Base-by-base conservation (phyloP, 495 filamentous ascomycete species). In the Penicillium canescens region DNA sequence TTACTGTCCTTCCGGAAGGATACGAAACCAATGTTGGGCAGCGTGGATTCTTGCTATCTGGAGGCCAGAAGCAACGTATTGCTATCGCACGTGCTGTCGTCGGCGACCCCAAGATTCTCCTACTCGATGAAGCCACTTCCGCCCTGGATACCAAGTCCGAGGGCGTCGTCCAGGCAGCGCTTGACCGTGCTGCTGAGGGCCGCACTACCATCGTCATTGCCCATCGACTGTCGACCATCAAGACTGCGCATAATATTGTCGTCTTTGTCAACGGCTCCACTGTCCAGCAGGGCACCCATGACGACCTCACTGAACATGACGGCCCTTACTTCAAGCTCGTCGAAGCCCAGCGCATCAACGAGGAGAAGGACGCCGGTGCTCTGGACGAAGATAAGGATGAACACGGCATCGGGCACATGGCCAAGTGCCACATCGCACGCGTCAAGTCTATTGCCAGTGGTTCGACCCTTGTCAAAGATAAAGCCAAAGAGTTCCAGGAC, bases 61-160 rank as follows among this genome's bases (percentile, higher is more conserved):
- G 92, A 63, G 92, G 92, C 31, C 92, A 97, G 72, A 96, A 96
- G 66, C 92, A 97, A 65, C 88, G 92, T 50, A 92, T 96, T 69
- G 82, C 82, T 3, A 87, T 87, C 67, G 92, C 92, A 6, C 82
- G 92, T 57, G 92, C 91, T 16, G 84, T 97, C 50, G 89, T 96
- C 28, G 89, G 84, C 45, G 87, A 97, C 64, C 92, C 92, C 13
- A 92, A 92, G 73, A 89, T 97, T 59, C 78, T 97, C 1, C 74
- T 97, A 3, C 83, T 97, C 9, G 92, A 97, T 61, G 92, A 97
- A 70, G 92, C 93, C 13, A 97, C 92, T 3, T 89, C 86, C 21
- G 91, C 91, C 3, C 78, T 97, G 8, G 92, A 97, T 67, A 95
- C 92, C 38, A 91, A 90, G 63, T 90, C 88, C 13, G 92, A 97